These are phyloP conservation scores for Wickerhamomyces bisporus DNA, from an alignment of 805 yeast genomes.

Conservation along the genomic window DNA sequence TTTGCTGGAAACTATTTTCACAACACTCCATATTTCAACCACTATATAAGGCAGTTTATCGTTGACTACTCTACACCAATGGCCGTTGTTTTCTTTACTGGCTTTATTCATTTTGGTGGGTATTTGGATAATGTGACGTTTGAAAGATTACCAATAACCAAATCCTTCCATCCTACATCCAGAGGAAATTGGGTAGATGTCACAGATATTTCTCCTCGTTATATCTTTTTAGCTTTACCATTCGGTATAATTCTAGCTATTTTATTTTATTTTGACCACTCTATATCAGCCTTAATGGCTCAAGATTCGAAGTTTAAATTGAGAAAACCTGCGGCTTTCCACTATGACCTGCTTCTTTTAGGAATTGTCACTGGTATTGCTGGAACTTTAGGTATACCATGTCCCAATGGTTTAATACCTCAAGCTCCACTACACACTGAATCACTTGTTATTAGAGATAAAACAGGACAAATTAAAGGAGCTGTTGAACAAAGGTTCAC, in stretches of 20 bases:
- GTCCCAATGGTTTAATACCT: slow-evolving; percentile 95
- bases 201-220: slow-evolving; percentile 45
- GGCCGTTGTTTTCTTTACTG: slow-evolving; percentile 84
- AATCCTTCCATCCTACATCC: slow-evolving; percentile 71
- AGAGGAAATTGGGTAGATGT: slow-evolving; percentile 36
- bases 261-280: slow-evolving; percentile 91
- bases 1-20: slow-evolving; percentile 48
- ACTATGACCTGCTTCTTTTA: slow-evolving; percentile 82
- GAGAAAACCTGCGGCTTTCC: slow-evolving; percentile 83
- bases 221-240: slow-evolving; percentile 86
- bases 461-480: slow-evolving; percentile 14
- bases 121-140: slow-evolving; percentile 51
- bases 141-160: slow-evolving; percentile 61
- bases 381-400: slow-evolving; percentile 87
- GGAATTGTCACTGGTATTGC: slow-evolving; percentile 86
- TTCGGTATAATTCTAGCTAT: slow-evolving; percentile 83
- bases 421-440: slow-evolving; percentile 94
- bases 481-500: slow-evolving; percentile 90
- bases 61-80: slow-evolving; percentile 85
- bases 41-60: slow-evolving; percentile 58
- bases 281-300: slow-evolving; percentile 89
- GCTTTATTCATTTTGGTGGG: slow-evolving; percentile 90
- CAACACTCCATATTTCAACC: slow-evolving; percentile 56
- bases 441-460: slow-evolving; percentile 53
- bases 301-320: slow-evolving; percentile 79